phyloP scores from a whole-genome alignment of 1,284 basidiomycete species.

The Vanrija pseudolonga region DNA sequence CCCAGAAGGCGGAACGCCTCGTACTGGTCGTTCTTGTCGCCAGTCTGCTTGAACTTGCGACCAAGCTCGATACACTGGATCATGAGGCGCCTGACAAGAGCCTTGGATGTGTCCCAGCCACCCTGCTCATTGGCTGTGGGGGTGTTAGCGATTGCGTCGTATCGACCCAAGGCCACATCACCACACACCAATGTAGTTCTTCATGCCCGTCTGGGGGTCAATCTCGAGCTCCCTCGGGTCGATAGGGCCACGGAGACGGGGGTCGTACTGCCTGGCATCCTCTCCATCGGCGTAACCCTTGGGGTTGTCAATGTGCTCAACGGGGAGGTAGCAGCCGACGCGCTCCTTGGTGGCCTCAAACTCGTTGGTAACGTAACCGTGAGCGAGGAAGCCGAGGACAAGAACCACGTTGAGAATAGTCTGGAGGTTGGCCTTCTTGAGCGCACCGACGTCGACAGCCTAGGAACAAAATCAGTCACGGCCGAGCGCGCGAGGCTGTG shows the following conservation, averaged over 20 bases:
- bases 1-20: slow-evolving; percentile 78
- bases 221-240: slow-evolving; percentile 75
- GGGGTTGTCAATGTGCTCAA: slow-evolving; percentile 85
- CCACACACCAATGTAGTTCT: slow-evolving; percentile 73
- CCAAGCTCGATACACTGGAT: slow-evolving; percentile 64
- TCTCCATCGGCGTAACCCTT: slow-evolving; percentile 77
- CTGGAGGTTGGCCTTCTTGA: slow-evolving; percentile 66
- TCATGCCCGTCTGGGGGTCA: slow-evolving; percentile 85
- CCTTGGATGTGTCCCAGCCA: slow-evolving; percentile 82
- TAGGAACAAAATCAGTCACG: slow-evolving; percentile 35
- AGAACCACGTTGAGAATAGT: slow-evolving; percentile 84
- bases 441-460: slow-evolving; percentile 77
- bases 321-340: slow-evolving; percentile 80
- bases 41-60: slow-evolving; percentile 54
- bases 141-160: not conserved
- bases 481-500: too few species aligned
- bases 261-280: slow-evolving; percentile 73
- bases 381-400: slow-evolving; percentile 69
- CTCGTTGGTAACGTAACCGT: slow-evolving; percentile 53
- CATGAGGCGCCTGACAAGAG: slow-evolving; percentile 72
- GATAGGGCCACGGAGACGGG: slow-evolving; percentile 71
- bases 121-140: slow-evolving; percentile 55
- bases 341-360: slow-evolving; percentile 88
- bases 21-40: slow-evolving; percentile 69
- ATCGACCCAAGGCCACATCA: not conserved